These are phyloP conservation scores for Medakamo hakoo DNA, from an alignment of 139 green algal genomes.

Conservation along the genomic window DNA sequence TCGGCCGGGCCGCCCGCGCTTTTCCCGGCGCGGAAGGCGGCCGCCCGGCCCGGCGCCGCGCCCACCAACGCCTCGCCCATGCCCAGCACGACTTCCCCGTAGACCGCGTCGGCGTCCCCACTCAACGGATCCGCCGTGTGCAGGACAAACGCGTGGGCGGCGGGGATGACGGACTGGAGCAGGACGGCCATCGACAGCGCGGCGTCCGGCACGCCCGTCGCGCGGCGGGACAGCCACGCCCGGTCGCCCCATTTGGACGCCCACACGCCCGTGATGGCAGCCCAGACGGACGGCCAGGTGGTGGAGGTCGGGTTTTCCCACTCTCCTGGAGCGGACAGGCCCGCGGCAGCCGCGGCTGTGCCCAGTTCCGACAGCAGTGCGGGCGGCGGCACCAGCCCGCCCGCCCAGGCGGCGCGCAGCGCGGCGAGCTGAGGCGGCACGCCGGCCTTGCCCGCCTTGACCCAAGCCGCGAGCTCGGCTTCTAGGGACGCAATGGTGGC, in stretches of 20 bases:
- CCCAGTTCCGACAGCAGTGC: conserved; percentile 26
- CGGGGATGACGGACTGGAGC: conserved; percentile 44
- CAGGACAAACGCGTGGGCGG: conserved; percentile 80
- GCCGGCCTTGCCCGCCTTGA: background rate
- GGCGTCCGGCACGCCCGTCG: conserved; percentile 41
- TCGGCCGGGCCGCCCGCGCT: background rate
- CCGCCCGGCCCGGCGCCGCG: conserved; percentile 55
- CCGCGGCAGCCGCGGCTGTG: conserved; percentile 12
- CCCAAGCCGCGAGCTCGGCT: conserved; percentile 10
- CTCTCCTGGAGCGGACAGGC: conserved; percentile 11
- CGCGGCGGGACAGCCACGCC: conserved; percentile 45
- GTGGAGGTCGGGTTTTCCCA: conserved; percentile 7
- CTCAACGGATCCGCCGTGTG: conserved; percentile 76
- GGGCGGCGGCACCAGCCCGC: conserved; percentile 18
- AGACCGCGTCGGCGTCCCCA: conserved; percentile 24
- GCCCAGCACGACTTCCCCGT: conserved; percentile 65
- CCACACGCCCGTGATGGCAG: conserved; percentile 65
- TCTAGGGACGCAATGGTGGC: conserved; percentile 14
- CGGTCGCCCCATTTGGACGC: conserved; percentile 69
- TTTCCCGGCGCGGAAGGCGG: conserved; percentile 32
- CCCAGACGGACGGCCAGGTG: conserved; percentile 37
- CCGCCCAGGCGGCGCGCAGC: conserved; percentile 15
- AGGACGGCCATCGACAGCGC: conserved; percentile 70
- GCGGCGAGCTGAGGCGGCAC: conserved; percentile 20
- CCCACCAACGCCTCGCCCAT: conserved; percentile 73